phyloP scores from a whole-genome alignment of 2,329 filamentous ascomycete species.

The Colletotrichum tropicale region DNA sequence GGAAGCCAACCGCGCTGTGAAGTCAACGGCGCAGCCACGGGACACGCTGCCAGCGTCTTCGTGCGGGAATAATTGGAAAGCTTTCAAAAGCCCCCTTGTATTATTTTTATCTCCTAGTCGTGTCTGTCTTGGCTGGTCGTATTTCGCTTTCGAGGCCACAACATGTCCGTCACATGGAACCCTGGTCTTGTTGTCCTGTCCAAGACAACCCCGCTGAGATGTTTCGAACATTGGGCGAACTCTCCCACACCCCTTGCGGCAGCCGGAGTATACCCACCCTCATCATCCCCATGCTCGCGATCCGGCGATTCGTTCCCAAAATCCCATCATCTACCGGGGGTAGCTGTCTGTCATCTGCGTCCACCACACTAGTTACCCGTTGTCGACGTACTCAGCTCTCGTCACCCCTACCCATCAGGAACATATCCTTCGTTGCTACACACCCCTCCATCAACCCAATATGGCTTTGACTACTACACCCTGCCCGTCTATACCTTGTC shows the following conservation, averaged over 20 bases:
- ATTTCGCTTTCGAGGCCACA: slow-evolving; percentile 10
- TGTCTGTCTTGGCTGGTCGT: not conserved
- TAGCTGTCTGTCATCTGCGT: not conserved
- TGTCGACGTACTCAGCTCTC: slow-evolving; percentile 1
- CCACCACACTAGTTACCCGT: not conserved
- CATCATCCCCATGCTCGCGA: not conserved
- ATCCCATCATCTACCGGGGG: not conserved
- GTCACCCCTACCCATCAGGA: not conserved
- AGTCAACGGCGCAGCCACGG: not conserved
- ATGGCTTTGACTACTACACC: not conserved
- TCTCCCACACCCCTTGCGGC: not conserved
- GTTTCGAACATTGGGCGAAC: not conserved
- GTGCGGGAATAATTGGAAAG: not conserved
- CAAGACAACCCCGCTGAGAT: not conserved
- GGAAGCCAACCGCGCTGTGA: not conserved
- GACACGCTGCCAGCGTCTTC: not conserved
- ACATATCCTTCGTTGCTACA: not conserved
- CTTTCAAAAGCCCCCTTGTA: not conserved
- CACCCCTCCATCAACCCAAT: not conserved
- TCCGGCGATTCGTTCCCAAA: not conserved
- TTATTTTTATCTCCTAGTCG: not conserved
- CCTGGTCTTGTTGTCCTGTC: not conserved
- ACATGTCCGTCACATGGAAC: not conserved
- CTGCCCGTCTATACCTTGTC: not conserved
- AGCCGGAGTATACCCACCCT: not conserved